Evolutionary conservation across 2,329 filamentous ascomycete genomes (phyloP).

Genomic region (Fusarium udum): DNA sequence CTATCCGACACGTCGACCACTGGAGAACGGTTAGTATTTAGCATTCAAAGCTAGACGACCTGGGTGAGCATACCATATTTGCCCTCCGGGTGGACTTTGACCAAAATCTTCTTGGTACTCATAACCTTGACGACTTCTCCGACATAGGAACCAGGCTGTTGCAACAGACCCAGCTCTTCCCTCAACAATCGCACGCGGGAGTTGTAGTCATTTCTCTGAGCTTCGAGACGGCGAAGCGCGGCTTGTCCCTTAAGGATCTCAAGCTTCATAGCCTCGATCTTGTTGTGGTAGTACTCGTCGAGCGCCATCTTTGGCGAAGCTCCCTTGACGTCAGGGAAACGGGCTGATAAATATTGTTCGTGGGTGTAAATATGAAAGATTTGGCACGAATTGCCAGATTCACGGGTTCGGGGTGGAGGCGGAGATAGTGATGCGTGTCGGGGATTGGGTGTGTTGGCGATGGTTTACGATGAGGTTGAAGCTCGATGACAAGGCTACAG

Average conservation of each 20-base stretch:
- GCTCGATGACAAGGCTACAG: slow-evolving; percentile 49
- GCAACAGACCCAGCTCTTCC: slow-evolving; percentile 93
- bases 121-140: slow-evolving; percentile 99
- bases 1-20: slow-evolving; percentile 95
- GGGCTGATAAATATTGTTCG: slow-evolving; percentile 10
- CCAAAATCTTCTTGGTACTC: slow-evolving; percentile 98
- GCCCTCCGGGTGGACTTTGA: slow-evolving; percentile 98
- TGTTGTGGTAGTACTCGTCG: slow-evolving; percentile 99
- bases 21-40: slow-evolving; percentile 49
- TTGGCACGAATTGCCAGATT: background rate
- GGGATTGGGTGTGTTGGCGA: slow-evolving; percentile 23
- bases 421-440: slow-evolving; percentile 25
- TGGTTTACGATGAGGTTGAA: slow-evolving; percentile 45
- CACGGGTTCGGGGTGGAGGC: slow-evolving; percentile 4
- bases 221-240: slow-evolving; percentile 91
- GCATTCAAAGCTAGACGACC: background rate
- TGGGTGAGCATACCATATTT: slow-evolving; percentile 84
- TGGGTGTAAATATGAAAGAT: background rate
- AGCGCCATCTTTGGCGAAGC: slow-evolving; percentile 82
- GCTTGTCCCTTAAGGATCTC: slow-evolving; percentile 99
- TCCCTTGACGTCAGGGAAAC: slow-evolving; percentile 37
- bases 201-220: slow-evolving; percentile 99
- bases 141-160: slow-evolving; percentile 97
- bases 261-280: slow-evolving; percentile 99
- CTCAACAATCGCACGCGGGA: slow-evolving; percentile 92